phyloP scores from a whole-genome alignment of 2,329 filamentous ascomycete species.

The Fusarium brevicatenulatum region DNA sequence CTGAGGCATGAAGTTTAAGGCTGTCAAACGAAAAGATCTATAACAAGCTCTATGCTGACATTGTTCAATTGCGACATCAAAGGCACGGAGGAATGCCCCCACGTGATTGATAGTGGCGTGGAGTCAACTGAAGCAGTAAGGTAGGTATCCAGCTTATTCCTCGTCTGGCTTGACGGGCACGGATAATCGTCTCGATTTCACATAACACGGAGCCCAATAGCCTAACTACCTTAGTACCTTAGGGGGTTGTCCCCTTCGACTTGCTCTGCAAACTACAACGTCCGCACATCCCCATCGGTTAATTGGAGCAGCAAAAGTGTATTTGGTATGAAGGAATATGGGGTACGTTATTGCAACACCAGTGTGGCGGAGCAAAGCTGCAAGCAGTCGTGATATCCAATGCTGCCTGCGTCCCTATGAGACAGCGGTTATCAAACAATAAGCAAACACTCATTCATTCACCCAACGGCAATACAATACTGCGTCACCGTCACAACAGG shows the following conservation, averaged over 20 bases:
- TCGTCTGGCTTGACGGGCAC: constrained; percentile 9
- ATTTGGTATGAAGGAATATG: constrained; percentile 1
- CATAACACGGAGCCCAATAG: neutral
- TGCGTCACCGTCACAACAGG: constrained; percentile 5
- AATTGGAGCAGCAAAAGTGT: neutral
- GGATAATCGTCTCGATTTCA: constrained; percentile 12
- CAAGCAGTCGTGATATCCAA: constrained; percentile 16
- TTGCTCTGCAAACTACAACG: neutral
- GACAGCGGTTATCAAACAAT: neutral
- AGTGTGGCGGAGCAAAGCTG: constrained; percentile 21
- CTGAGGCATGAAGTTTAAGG: neutral
- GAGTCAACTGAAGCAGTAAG: neutral
- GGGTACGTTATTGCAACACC: constrained; percentile 1
- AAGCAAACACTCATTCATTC: neutral
- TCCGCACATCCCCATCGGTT: neutral
- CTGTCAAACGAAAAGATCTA: neutral
- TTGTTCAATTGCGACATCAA: neutral
- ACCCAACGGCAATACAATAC: neutral
- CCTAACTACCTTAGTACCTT: neutral
- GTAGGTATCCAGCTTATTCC: neutral
- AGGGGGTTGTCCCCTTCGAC: neutral
- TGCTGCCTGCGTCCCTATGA: neutral
- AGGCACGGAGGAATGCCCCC: neutral
- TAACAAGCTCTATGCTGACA: neutral
- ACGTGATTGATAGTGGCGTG: constrained; percentile 13